Evolutionary conservation across 108 stramenopile species (phyloP).

Genomic region (Skeletonema menzelii): DNA sequence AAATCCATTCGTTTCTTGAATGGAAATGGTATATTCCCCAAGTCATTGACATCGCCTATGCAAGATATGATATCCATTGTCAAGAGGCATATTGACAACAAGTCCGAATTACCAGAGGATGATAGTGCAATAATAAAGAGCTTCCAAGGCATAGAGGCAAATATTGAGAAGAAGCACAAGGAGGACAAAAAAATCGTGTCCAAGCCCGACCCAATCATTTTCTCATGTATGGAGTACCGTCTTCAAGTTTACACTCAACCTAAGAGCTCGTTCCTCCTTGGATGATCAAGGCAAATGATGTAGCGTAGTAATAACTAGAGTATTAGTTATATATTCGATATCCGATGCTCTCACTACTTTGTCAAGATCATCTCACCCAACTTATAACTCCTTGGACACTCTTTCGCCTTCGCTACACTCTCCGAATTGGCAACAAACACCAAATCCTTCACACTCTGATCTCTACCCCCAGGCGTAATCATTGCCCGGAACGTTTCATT

Average conservation of each 20-base stretch:
- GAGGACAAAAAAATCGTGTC: not conserved
- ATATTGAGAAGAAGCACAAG: not conserved
- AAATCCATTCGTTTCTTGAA: conserved; percentile 6
- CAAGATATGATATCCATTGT: not conserved
- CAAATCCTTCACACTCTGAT: conserved; percentile 52
- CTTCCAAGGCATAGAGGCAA: not conserved
- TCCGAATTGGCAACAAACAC: conserved; percentile 65
- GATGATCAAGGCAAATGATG: not conserved
- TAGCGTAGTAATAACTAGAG: not conserved
- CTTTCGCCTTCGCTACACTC: conserved; percentile 55
- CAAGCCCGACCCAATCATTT: not conserved
- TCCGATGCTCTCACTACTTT: conserved; percentile 10
- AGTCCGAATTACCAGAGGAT: not conserved
- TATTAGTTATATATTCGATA: not conserved
- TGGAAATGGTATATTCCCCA: conserved; percentile 2
- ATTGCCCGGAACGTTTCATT: conserved; percentile 62
- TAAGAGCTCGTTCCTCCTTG: no score
- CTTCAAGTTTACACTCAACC: conserved; percentile 8
- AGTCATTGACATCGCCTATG: conserved; percentile 7
- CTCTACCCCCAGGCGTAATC: conserved; percentile 60
- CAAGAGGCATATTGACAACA: not conserved
- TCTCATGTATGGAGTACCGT: conserved; percentile 11
- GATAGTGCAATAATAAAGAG: not conserved
- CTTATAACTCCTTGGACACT: conserved; percentile 42
- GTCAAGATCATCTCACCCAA: conserved; percentile 50